Evolutionary conservation across 805 yeast genomes (phyloP).

Genomic region (Torulaspora indica): DNA sequence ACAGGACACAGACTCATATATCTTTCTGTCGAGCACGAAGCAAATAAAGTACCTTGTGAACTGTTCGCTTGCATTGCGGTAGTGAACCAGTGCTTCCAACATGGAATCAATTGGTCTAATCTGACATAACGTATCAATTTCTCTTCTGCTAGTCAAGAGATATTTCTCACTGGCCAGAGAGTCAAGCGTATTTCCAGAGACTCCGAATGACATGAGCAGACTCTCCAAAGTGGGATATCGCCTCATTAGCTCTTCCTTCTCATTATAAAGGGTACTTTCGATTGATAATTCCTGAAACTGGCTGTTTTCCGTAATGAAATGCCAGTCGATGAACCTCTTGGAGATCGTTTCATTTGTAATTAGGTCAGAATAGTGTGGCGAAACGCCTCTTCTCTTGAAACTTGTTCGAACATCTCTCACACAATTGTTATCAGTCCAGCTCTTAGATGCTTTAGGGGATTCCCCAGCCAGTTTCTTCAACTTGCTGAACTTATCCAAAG

Average conservation of each 20-base stretch:
- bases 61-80: constrained; percentile 5
- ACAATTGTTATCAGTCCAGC: background rate
- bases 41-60: constrained; percentile 19
- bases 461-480: background rate
- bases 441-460: constrained; percentile 2
- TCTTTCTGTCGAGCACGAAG: constrained; percentile 28
- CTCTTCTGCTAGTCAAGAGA: constrained; percentile 6
- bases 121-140: constrained; percentile 20
- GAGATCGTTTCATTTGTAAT: constrained; percentile 21
- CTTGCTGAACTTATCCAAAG: constrained; percentile 10
- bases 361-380: constrained; percentile 19
- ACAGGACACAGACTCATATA: constrained; percentile 23
- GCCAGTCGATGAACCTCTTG: constrained; percentile 28
- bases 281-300: constrained; percentile 9
- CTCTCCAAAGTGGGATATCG: constrained; percentile 9
- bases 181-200: constrained; percentile 3
- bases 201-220: constrained; percentile 24
- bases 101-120: constrained; percentile 24
- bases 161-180: background rate
- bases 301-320: constrained; percentile 20
- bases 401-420: background rate
- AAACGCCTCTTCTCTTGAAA: constrained; percentile 5
- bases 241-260: background rate
- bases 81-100: constrained; percentile 11
- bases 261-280: background rate